phyloP scores from a whole-genome alignment of 1,284 basidiomycete species.

The Ganoderma meredithae region DNA sequence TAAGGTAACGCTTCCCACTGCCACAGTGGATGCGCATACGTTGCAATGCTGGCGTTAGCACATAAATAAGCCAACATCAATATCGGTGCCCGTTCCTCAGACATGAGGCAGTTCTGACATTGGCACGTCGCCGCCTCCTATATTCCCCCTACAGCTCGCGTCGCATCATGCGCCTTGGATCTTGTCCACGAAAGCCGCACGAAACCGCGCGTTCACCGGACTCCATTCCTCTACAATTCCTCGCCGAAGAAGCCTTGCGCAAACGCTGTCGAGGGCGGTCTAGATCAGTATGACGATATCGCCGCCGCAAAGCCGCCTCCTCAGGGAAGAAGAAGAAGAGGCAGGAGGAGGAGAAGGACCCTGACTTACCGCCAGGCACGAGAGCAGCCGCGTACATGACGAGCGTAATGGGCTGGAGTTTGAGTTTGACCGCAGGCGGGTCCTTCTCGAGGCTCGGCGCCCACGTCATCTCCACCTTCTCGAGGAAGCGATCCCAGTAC shows the following conservation, averaged over 20 bases:
- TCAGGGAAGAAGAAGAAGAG: background rate
- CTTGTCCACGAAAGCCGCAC: background rate
- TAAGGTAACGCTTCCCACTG: background rate
- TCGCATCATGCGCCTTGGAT: background rate
- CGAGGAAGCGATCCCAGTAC: slow-evolving; percentile 30
- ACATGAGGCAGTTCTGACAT: background rate
- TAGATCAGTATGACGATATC: background rate
- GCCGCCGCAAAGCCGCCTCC: background rate
- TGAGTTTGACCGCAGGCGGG: slow-evolving; percentile 19
- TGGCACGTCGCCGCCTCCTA: background rate
- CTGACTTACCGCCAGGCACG: slow-evolving; percentile 34
- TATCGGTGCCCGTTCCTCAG: background rate
- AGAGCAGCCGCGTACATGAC: slow-evolving; percentile 36
- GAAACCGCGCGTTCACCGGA: background rate
- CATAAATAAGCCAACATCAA: background rate
- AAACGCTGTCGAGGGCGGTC: slow-evolving; percentile 10
- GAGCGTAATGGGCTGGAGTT: slow-evolving; percentile 32
- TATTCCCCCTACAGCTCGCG: background rate
- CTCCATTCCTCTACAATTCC: background rate
- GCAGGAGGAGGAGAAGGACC: no score
- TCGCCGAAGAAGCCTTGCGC: slow-evolving; percentile 18
- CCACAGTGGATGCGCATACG: background rate
- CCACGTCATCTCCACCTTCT: slow-evolving; percentile 22
- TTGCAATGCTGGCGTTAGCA: background rate
- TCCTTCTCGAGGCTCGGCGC: slow-evolving; percentile 18